These are phyloP conservation scores for Domatiomyces globalis DNA, from an alignment of 2,329 filamentous ascomycete species.

Conservation along the genomic window DNA sequence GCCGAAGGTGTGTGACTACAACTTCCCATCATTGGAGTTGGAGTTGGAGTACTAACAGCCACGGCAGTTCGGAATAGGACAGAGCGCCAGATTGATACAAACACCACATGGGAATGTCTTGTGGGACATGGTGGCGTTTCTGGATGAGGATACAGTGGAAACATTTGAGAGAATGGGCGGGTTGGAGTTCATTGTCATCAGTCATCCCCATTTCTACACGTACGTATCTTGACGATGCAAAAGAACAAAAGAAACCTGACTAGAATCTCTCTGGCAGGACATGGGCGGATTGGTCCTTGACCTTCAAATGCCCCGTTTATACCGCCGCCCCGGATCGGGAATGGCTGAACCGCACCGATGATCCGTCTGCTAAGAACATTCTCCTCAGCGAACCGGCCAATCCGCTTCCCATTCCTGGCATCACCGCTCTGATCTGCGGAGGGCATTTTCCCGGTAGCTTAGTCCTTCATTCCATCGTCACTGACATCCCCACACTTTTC, in stretches of 20 bases:
- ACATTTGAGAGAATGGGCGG: constrained; percentile 49
- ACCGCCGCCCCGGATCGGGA: constrained; percentile 48
- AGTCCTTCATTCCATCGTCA: constrained; percentile 35
- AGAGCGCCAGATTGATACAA: constrained; percentile 55
- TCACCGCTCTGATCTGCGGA: constrained; percentile 54
- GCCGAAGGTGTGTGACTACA: constrained; percentile 11
- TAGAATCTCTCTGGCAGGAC: constrained; percentile 26
- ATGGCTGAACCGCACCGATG: constrained; percentile 45
- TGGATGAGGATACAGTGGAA: constrained; percentile 50
- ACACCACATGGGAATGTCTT: constrained; percentile 57
- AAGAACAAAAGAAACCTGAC: background rate
- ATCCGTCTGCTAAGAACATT: constrained; percentile 25
- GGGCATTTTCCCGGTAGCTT: constrained; percentile 69
- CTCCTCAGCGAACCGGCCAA: constrained; percentile 13
- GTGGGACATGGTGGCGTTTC: constrained; percentile 62
- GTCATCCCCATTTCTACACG: constrained; percentile 71
- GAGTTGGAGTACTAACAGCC: background rate
- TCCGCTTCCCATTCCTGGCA: constrained; percentile 25
- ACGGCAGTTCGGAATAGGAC: constrained; percentile 54
- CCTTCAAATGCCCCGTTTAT: constrained; percentile 58
- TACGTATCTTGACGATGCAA: constrained; percentile 2
- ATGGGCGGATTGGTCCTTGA: constrained; percentile 56
- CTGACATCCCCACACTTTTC: constrained; percentile 49
- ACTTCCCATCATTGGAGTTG: background rate
- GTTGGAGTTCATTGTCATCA: constrained; percentile 57